phyloP scores from a whole-genome alignment of 1,284 basidiomycete genomes.

The Austropuccinia psidii region DNA sequence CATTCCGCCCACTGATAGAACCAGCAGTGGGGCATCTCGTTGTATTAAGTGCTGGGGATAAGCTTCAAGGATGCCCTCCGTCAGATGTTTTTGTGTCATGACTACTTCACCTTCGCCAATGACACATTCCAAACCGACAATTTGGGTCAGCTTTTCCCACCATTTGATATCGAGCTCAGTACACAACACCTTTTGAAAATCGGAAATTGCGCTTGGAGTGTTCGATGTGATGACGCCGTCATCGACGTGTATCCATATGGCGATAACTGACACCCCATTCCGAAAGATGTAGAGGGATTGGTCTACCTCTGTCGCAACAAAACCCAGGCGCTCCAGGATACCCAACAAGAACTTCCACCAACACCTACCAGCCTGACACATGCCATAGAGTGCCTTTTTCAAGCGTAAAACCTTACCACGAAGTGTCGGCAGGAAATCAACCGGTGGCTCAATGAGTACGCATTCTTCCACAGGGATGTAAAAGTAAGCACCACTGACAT shows the following conservation, averaged over 20 bases:
- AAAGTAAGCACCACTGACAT: background rate
- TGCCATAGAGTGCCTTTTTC: background rate
- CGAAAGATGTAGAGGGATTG: no score
- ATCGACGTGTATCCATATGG: constrained; percentile 4
- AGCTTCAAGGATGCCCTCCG: background rate
- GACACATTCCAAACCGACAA: background rate
- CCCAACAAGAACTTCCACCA: no score
- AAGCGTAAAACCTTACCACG: no score
- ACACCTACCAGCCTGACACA: background rate
- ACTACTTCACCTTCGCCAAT: background rate
- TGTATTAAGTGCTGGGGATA: background rate
- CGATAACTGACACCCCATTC: background rate
- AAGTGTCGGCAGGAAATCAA: no score
- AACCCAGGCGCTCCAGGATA: no score
- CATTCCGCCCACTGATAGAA: background rate
- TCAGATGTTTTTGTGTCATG: background rate
- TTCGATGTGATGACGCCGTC: background rate
- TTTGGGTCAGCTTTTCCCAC: background rate
- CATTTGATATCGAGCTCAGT: background rate
- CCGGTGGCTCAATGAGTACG: background rate
- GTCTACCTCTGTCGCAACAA: no score
- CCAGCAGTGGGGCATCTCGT: background rate
- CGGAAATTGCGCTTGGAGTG: background rate
- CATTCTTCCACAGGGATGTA: background rate
- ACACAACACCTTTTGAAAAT: background rate